Evolutionary conservation across 768 basidiomycete genomes (phyloP), one percentile per base, ranked within the genome.

Genomic region (Pulveroboletus sp.): DNA sequence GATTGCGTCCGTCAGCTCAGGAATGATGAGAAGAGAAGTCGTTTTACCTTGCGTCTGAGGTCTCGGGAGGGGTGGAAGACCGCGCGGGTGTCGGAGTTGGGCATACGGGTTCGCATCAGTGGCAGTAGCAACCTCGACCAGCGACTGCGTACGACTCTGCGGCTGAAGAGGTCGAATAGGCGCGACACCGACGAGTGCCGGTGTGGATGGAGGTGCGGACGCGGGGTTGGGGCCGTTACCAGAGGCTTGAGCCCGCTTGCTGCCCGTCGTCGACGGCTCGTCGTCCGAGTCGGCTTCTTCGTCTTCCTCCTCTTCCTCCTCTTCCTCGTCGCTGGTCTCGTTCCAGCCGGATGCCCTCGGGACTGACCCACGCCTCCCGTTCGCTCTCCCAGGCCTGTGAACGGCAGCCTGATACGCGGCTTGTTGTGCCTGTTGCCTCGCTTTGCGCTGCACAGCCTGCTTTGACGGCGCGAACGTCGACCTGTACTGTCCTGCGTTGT

Each of bases 381-480:
- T 72, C 27, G 67, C 74, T 62, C 83, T 75, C 45, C 86, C 93
- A 38, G 86, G 93, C 60, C 79, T 80, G 49, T 84, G 81, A 37
- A 75, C 80, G 11, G 88, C 91, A 34, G 86, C 86, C 36, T 91
- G 81, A 27, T 85, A 80, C 1, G 89, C 90, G 38, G 81, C 86
- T 61, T 91, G 86, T 56, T 89, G 86, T 11, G 86, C 90, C 61
- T 94, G 84, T 13, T 80, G 76, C 63, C 87, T 89, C 8, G 89
- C 87, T 59, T 88, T 86, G 45, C 95, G 79, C 62, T 97, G 86
- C 19, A 82, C 81, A 32, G 92, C 92, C 55, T 85, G 82, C 60
- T 80, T 87, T 16, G 87, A 89, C 2, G 85, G 85, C 0, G 92
- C 89, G 63, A 97, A 97, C 4, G 94, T 93, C 0, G 93, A 94